phyloP scores from a whole-genome alignment of 2,329 filamentous ascomycete species.

The Aureobasidium sp. region DNA sequence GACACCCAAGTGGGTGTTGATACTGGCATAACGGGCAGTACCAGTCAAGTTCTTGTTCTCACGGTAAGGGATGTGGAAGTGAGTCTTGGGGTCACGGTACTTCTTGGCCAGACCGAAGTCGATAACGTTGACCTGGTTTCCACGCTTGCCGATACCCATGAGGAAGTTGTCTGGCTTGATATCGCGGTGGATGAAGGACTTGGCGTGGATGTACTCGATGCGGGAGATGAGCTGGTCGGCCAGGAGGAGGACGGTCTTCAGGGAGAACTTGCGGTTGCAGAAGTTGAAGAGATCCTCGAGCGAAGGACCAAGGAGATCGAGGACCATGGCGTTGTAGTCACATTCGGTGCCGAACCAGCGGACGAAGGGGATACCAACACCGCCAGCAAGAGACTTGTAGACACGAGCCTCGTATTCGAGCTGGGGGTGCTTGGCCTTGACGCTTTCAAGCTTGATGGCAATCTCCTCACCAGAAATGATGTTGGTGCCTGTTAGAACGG shows the following conservation, averaged over 20 bases:
- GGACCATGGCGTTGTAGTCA: slow-evolving; percentile 99
- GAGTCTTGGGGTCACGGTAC: slow-evolving; percentile 98
- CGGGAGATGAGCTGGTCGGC: slow-evolving; percentile 98
- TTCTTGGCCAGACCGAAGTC: slow-evolving; percentile 99
- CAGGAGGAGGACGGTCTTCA: slow-evolving; percentile 94
- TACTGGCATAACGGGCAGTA: slow-evolving; percentile 95
- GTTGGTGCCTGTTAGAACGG: slow-evolving; percentile 65
- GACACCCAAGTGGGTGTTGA: slow-evolving; percentile 97
- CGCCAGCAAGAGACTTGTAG: slow-evolving; percentile 81
- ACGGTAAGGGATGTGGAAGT: slow-evolving; percentile 98
- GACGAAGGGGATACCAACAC: slow-evolving; percentile 96
- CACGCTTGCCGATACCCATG: slow-evolving; percentile 98
- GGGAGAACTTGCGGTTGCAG: slow-evolving; percentile 98
- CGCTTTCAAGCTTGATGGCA: slow-evolving; percentile 98
- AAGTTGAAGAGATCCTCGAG: slow-evolving; percentile 99
- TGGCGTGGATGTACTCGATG: slow-evolving; percentile 99
- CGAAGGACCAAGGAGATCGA: slow-evolving; percentile 90
- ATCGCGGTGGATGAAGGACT: slow-evolving; percentile 98
- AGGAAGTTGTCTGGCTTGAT: slow-evolving; percentile 99
- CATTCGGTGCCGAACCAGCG: slow-evolving; percentile 99
- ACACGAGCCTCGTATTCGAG: slow-evolving; percentile 98
- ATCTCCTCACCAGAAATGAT: slow-evolving; percentile 99
- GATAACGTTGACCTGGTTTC: slow-evolving; percentile 98
- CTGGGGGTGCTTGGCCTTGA: slow-evolving; percentile 99
- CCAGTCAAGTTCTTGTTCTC: slow-evolving; percentile 99